Evolutionary conservation across 2,329 filamentous ascomycete genomes (phyloP), one percentile per base, ranked within the genome.

Genomic region (Talaromyces marneffei): DNA sequence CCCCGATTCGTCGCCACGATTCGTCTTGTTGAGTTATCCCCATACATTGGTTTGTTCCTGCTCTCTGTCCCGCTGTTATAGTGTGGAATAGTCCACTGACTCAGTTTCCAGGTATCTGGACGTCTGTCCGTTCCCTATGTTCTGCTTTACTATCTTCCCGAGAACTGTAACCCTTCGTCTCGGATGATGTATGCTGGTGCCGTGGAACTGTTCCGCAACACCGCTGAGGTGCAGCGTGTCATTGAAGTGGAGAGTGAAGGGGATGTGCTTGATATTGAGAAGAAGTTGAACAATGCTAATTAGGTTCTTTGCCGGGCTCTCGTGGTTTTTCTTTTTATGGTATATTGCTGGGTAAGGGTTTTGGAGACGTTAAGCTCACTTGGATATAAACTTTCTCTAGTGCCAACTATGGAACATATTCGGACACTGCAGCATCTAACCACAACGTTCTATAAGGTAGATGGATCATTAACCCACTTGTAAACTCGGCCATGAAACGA

Each of bases 101-200:
- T n/a, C 3, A 3, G 10, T 29, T 55, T 60, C 59, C 66, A 95
- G 91, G 80, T 87, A 48, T 92, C 90, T 57, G 94, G 94, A 61
- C 87, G 94, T 29, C 76, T 92, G 46, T 89, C 91, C 4, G 92
- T 96, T 2, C 94, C 94, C 9, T 99, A 99, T 74, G 91, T 97
- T 52, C 85, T 97, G 73, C 79, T 99, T 23, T 97, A 96, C 80
- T 97, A 96, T 78, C 86, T 97, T 23, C 94, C 94, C 7, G 89
- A 88, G 57, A 97, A 93, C 54, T 94, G 91, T 78, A 97, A 96
- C 74, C 85, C 83, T 67, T 90, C 92, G 71, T 80, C 89, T 71
- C 86, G 91, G 67, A 97, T 97, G 94, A 80, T 94, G 72, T 99
- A 97, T 74, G 94, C 94, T 31, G 90, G 92, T 40, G 94, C 94